Base-by-base conservation (phyloP, 1,139 yeast genomes). In the Diutina siamensis region DNA sequence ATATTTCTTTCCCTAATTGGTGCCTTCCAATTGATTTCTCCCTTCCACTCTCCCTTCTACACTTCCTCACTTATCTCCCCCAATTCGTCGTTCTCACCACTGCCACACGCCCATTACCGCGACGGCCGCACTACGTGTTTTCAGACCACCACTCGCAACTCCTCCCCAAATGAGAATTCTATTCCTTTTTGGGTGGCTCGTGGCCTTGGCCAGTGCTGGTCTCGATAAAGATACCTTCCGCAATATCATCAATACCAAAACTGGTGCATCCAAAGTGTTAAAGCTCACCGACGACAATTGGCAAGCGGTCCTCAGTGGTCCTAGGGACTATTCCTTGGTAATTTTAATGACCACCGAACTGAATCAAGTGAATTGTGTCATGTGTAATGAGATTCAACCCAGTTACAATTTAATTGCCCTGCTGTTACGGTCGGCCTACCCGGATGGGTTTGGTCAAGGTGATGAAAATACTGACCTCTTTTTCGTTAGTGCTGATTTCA, bases 401-500 rank as follows among this genome's bases (percentile, higher is more conserved):
- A 77, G 75, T 45, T 86, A 64, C 57, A 64, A 64, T 34, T 65
- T 73, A 20, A 68, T 69, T 44, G 70, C 88, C 44, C 81, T 80
- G 27, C 64, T 76, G 35, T 83, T 89, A 57, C 80, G 72, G 55
- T 57, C 63, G 49, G 65, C 66, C 54, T 65, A 71, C 58, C 70
- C 71, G 45, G 49, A 62, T 46, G 68, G 71, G 28, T 46, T 64
- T 19, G 50, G 52, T 4, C 57, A 55, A 33, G 50, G 51, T 40
- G 58, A 52, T 15, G 66, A 65, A 18, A 50, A 49, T 22, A 58
- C 59, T 51, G 64, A 68, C 52, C 63, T 89, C 35, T 80, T 75
- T 64, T 86, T 92, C 60, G 83, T 85, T 27, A 67, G 71, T 47
- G 78, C 95, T 8, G 96, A 89, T 57, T 80, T 85, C 56, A 64